Evolutionary conservation across 192 early-diverging fungal species (phyloP), one percentile per base, ranked within the genome.

Genomic region (Allomyces javanicus): DNA sequence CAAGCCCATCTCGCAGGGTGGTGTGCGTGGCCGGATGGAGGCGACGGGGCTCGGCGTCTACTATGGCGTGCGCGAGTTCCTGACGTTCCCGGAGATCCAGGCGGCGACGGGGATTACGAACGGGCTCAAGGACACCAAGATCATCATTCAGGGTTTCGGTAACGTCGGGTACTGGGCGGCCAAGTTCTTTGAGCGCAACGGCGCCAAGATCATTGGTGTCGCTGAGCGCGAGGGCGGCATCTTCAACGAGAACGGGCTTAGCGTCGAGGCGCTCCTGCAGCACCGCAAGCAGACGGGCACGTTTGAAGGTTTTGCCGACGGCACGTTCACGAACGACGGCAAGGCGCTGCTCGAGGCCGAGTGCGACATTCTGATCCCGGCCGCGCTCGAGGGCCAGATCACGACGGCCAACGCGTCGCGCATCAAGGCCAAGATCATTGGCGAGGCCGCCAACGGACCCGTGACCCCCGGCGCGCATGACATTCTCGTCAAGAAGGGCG

Each of bases 111-210:
- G 82, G 17, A 77, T 87, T 62, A 74, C 66, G 44, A 85, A 81
- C 61, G 73, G 76, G 17, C 75, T 91, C 61, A 68, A 77, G 25
- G 89, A 75, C 68, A 74, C 67, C 64, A 78, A 71, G 22, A 84
- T 91, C 44, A 76, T 89, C 68, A 83, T 91, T 63, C 89, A 91
- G 77, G 89, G 89, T 61, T 89, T 91, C 63, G 89, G 89, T 68
- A 91, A 91, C 66, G 89, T 91, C 65, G 89, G 89, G 50, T 88
- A 86, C 77, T 88, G 83, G 76, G 86, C 86, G 24, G 83, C 86
- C 62, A 87, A 88, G 71, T 91, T 89, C 79, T 89, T 91, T 66
- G 75, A 85, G 65, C 77, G 80, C 68, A 87, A 87, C 68, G 87
- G 89, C 65, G 89, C 89, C 64, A 87, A 85, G 70, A 73, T 91